Percentiles rank a stretch among this genome's conserved stretches.
These are phyloP conservation scores for Obelidium mucronatum DNA, from an alignment of 192 early-diverging fungal genomes.

Conservation along the genomic window DNA sequence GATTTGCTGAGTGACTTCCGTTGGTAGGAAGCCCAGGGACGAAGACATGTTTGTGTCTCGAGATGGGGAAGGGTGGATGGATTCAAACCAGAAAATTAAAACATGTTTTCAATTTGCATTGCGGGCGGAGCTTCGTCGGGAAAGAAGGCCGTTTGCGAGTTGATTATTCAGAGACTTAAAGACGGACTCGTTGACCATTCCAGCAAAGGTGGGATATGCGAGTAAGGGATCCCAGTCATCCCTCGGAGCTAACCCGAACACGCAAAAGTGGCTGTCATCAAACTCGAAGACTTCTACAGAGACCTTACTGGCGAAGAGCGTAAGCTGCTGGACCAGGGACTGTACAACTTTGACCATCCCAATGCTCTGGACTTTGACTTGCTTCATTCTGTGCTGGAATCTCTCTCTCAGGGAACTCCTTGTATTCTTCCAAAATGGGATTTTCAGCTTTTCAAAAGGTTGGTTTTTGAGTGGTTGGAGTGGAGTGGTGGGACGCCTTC, in stretches of 20 bases:
- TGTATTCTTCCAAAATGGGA: slow-evolving; percentile 74
- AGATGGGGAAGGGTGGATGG: neutral
- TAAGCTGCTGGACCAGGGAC: slow-evolving; percentile 21
- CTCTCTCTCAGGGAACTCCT: slow-evolving; percentile 55
- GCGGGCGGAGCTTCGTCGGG: slow-evolving; percentile 60
- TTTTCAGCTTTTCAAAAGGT: slow-evolving; percentile 53
- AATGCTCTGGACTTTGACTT: slow-evolving; percentile 81
- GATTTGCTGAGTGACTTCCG: neutral
- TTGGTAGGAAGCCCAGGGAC: neutral
- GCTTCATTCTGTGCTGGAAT: slow-evolving; percentile 61
- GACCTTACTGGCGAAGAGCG: slow-evolving; percentile 30
- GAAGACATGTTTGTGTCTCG: neutral
- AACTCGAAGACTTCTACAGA: slow-evolving; percentile 52
- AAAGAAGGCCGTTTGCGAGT: slow-evolving; percentile 55
- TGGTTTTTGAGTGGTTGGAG: neutral
- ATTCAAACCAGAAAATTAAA: neutral
- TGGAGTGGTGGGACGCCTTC: slow-evolving; percentile 8
- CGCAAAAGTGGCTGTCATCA: slow-evolving; percentile 15
- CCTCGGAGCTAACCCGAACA: neutral
- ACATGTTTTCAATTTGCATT: slow-evolving; percentile 44
- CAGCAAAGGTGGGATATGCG: neutral
- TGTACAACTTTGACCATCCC: slow-evolving; percentile 60
- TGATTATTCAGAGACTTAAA: slow-evolving; percentile 43
- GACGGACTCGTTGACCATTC: slow-evolving; percentile 14
- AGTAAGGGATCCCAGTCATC: neutral